Evolutionary conservation across 106 monocot species (phyloP), one percentile per base, ranked within the genome.

Genomic region (Allium cepa): DNA sequence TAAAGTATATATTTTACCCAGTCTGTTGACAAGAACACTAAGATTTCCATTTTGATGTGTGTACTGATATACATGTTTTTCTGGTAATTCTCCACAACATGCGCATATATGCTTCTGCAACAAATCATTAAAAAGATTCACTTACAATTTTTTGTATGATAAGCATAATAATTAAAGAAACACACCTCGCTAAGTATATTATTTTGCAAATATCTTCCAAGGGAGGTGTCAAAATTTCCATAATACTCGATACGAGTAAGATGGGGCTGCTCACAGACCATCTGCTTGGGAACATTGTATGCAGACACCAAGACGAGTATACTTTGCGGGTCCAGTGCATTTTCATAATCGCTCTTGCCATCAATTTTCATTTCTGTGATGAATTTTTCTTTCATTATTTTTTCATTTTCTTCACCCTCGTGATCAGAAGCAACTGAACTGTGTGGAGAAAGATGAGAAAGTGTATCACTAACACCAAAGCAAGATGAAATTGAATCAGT

Each of bases 191-290:
- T 93, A 17, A 90, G 85, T 62, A 99, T 76, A 73, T 81, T 79
- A 61, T 99, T 87, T 76, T 77, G 80, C 59, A 99, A 74, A 81
- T 77, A 87, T 60, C 83, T 72, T 69, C 93, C 99, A 61, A 99
- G 85, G 46, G 93, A 85, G 46, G 76, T 56, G 73, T 99, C 99
- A 65, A 79, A 85, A 67, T 83, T 76, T 10, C 99, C 90, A 78
- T 99, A 99, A 65, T 85, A 99, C 17, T 87, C 87, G 47, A 99
- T 99, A 57, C 90, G 99, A 47, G 83, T 79, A 75, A 99, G 79
- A 73, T 87, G 90, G 61, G 79, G 80, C 57, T 85, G 83, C 71
- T 90, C 87, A 68, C 99, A 99, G 73, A 80, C 68, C 11, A 60
- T 60, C 47, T 79, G 66, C 53, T 85, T 99, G 22, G 72, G 71